Evolutionary conservation across 116 monocot genomes (phyloP).

Genomic region (Thalassia testudinum): DNA sequence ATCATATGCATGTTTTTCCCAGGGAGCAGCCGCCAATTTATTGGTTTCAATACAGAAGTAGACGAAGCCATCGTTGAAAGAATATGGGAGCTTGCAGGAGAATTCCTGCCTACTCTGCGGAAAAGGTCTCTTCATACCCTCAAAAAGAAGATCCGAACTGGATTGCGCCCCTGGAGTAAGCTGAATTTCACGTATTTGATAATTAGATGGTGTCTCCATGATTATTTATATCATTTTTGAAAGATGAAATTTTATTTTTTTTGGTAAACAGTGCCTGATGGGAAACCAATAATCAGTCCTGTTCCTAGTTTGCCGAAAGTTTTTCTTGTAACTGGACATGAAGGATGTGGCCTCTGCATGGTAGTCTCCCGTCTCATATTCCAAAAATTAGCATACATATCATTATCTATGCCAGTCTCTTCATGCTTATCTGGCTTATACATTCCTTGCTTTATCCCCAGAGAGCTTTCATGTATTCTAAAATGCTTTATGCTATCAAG

Average conservation of each 20-base stretch:
- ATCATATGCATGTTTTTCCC: background rate
- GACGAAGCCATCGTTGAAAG: constrained; percentile 36
- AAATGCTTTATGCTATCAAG: too few species aligned
- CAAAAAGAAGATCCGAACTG: constrained; percentile 40
- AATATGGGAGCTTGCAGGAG: constrained; percentile 56
- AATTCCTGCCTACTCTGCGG: constrained; percentile 57
- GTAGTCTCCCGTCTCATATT: constrained; percentile 12
- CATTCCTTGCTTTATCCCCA: too few species aligned
- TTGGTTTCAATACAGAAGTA: constrained; percentile 53
- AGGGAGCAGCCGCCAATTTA: constrained; percentile 90
- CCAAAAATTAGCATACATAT: too few species aligned
- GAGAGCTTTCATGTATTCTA: too few species aligned
- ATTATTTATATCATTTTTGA: too few species aligned
- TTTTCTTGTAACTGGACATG: constrained; percentile 68
- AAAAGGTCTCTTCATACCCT: constrained; percentile 16
- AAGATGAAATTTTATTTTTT: too few species aligned
- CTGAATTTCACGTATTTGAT: too few species aligned
- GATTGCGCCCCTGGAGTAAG: constrained; percentile 82
- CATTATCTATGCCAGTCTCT: too few species aligned
- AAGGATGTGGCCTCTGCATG: constrained; percentile 81
- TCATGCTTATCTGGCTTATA: too few species aligned
- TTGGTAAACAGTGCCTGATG: constrained; percentile 56
- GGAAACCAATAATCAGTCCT: constrained; percentile 69
- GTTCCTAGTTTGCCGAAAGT: constrained; percentile 53
- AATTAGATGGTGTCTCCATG: too few species aligned